Conservation (phyloP, 2,329 filamentous ascomycete genomes). For the Alternaria rosae region DNA sequence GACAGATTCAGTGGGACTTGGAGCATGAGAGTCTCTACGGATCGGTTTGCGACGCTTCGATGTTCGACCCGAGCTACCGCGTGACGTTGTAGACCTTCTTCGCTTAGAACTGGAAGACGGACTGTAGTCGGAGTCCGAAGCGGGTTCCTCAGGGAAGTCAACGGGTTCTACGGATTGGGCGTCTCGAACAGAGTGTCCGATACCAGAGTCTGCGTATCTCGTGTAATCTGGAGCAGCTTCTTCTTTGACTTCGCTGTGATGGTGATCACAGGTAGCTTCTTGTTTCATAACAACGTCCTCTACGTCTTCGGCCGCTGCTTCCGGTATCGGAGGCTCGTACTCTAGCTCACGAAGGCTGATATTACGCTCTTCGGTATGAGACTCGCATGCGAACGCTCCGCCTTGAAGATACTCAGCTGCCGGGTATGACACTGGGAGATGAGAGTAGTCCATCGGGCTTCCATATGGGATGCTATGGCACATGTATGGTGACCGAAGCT, state of each 20-base stretch:
- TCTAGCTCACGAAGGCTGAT: slow-evolving; percentile 45
- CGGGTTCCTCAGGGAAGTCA: slow-evolving; percentile 35
- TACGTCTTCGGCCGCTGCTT: slow-evolving; percentile 34
- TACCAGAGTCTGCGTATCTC: slow-evolving; percentile 35
- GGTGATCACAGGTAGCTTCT: slow-evolving; percentile 28
- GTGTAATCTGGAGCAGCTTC: slow-evolving; percentile 22
- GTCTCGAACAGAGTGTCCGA: slow-evolving; percentile 40
- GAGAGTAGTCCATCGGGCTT: slow-evolving; percentile 28
- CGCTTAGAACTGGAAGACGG: slow-evolving; percentile 32
- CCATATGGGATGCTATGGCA: slow-evolving; percentile 26
- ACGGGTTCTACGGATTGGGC: slow-evolving; percentile 49
- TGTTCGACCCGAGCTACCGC: slow-evolving; percentile 22
- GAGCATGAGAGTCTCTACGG: slow-evolving; percentile 31
- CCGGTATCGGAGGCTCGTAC: slow-evolving; percentile 37
- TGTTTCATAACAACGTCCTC: slow-evolving; percentile 33
- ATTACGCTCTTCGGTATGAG: slow-evolving; percentile 20
- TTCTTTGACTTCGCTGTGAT: slow-evolving; percentile 23
- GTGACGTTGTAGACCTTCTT: slow-evolving; percentile 38
- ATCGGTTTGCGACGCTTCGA: slow-evolving; percentile 27
- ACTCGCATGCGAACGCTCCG: slow-evolving; percentile 18
- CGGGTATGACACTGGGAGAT: slow-evolving; percentile 27
- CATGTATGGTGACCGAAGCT: slow-evolving; percentile 36
- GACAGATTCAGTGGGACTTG: slow-evolving; percentile 10
- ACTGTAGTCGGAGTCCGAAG: slow-evolving; percentile 48
- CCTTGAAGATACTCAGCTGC: slow-evolving; percentile 24